Evolutionary conservation across 352 stramenopile species (phyloP), one percentile per base, ranked within the genome.

Genomic region (Phytopythium sindhum): DNA sequence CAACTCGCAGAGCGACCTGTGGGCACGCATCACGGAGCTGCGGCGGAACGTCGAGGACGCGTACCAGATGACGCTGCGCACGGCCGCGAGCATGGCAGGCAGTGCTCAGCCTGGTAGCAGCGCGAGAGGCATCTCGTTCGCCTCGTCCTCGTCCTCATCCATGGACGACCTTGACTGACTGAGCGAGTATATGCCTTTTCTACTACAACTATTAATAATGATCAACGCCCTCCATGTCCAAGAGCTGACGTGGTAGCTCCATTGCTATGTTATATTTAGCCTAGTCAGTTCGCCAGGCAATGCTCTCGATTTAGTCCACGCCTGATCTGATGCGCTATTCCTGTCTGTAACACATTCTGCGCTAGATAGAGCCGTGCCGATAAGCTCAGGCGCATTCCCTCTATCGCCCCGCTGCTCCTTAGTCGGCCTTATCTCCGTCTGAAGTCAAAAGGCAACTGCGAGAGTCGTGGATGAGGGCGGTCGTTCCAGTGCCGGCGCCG

Each of bases 1-100:
- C 24, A n/a, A 15, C 47, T 33, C 47, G 15, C 47, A 33, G 14
- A 35, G 37, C 37, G 70, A 77, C 7, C 54, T 74, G 29, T 69
- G 70, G 41, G 50, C 21, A 23, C 70, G 70, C 42, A 77, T 77
- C 67, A 48, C 67, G 44, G 64, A 75, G 57, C 61, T 77, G 64
- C 61, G 68, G 15, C 58, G 69, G 48, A 73, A 68, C 17, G 70
- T 68, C 31, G 70, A 78, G 60, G 71, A 61, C 51, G 68, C 72
- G 12, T 78, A 73, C 60, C 68, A 75, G 33, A 14, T 75, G 17
- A 73, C 68, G 17, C 53, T 62, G 21, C 45, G 53, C 31, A 73
- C 72, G 45, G 73, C 71, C 14, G 51, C 67, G 58, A 72, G 61
- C 14, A 75, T 75, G 35, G 28, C 29, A 1, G 29, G 29, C 51